Evolutionary conservation across 2,329 filamentous ascomycete genomes (phyloP).

Genomic region (Tolypocladium amazonense): DNA sequence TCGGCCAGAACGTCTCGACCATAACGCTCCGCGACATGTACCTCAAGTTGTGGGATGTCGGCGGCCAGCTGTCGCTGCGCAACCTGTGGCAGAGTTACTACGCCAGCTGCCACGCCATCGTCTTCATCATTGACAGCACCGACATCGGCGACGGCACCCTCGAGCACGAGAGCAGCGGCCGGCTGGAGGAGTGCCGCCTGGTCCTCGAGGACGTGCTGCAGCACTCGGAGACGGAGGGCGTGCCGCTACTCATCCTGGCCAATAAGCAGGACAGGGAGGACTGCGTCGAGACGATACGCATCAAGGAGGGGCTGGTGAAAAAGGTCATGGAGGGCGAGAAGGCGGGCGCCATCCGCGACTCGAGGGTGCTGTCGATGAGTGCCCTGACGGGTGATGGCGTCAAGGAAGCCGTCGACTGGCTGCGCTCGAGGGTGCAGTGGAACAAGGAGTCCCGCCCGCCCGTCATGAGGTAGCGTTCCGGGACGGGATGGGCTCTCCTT

Average conservation of each 20-base stretch:
- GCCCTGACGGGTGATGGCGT: slow-evolving; percentile 85
- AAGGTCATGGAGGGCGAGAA: slow-evolving; percentile 94
- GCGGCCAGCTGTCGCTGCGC: slow-evolving; percentile 80
- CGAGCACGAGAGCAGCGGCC: slow-evolving; percentile 36
- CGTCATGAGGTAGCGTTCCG: slow-evolving; percentile 65
- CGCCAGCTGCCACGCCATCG: slow-evolving; percentile 84
- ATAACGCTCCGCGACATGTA: slow-evolving; percentile 90
- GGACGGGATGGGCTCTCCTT: not conserved
- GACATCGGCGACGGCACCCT: slow-evolving; percentile 81
- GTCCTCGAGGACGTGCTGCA: slow-evolving; percentile 86
- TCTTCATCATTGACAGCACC: slow-evolving; percentile 93
- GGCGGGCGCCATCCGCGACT: slow-evolving; percentile 76
- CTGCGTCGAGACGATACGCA: slow-evolving; percentile 91
- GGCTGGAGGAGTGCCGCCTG: slow-evolving; percentile 78
- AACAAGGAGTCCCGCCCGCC: slow-evolving; percentile 90
- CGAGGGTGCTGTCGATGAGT: slow-evolving; percentile 79
- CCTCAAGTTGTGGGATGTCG: slow-evolving; percentile 97
- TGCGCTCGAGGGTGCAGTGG: slow-evolving; percentile 86
- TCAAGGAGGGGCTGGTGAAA: slow-evolving; percentile 93
- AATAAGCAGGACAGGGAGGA: slow-evolving; percentile 98
- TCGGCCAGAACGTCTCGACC: slow-evolving; percentile 92
- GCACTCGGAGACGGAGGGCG: slow-evolving; percentile 78
- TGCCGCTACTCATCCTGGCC: slow-evolving; percentile 82
- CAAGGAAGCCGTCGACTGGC: slow-evolving; percentile 92
- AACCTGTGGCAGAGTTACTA: slow-evolving; percentile 97